Evolutionary conservation across 2,329 filamentous ascomycete genomes (phyloP).

Genomic region (Graphilbum sp.): DNA sequence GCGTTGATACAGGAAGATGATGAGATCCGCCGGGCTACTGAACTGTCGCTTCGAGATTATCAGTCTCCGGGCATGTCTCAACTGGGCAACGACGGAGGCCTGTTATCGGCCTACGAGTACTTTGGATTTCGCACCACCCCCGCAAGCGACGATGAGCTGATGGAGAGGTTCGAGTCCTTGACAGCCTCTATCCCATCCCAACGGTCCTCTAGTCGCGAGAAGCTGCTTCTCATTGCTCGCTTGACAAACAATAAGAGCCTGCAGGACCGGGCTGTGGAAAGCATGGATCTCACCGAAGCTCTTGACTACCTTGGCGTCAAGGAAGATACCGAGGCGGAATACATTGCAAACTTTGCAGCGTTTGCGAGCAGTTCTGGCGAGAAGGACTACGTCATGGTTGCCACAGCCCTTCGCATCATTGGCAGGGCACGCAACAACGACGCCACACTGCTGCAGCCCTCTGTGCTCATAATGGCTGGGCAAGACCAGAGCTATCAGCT

Average conservation of each 20-base stretch:
- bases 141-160: constrained; percentile 8
- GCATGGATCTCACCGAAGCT: constrained; percentile 19
- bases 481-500: constrained; percentile 4
- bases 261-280: constrained; percentile 5
- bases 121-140: constrained; percentile 9
- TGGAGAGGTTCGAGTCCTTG: constrained; percentile 11
- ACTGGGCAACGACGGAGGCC: constrained; percentile 1
- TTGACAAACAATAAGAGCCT: constrained; percentile 10
- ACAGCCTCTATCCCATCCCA: constrained; percentile 13
- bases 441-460: not conserved
- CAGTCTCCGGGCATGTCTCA: not conserved
- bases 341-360: constrained; percentile 14
- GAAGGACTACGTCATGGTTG: constrained; percentile 8
- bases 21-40: constrained; percentile 9
- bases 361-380: constrained; percentile 2
- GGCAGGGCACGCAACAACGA: constrained; percentile 5
- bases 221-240: constrained; percentile 14
- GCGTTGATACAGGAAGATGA: constrained; percentile 4
- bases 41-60: constrained; percentile 7
- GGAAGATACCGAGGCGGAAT: constrained; percentile 16
- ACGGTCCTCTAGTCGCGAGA: constrained; percentile 12
- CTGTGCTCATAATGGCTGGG: constrained; percentile 2
- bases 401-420: constrained; percentile 5
- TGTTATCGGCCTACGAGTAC: constrained; percentile 12
- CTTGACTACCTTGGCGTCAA: constrained; percentile 21